Base-by-base conservation (phyloP, 2,329 filamentous ascomycete genomes). In the Phialophora expanda region DNA sequence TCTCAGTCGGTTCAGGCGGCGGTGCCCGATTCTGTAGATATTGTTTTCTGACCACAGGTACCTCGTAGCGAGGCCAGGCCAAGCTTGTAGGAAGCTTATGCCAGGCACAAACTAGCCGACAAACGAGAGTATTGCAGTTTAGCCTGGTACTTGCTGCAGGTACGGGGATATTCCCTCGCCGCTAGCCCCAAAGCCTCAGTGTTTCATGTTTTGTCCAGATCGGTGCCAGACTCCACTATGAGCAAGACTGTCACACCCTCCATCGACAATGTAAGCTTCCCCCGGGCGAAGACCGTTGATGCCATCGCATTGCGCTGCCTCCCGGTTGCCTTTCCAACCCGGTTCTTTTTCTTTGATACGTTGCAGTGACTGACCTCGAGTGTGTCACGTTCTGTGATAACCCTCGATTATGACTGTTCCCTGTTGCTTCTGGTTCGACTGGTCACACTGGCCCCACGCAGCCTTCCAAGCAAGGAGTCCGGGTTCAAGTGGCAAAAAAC, bases 401-500 rank as follows among this genome's bases (percentile, higher is more conserved):
- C 30, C 51, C 24, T 12, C 48, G 14, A 20, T 61, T 54, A 54
- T 61, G 58, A 61, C 58, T 61, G 28, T 53, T 41, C 58, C 8
- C 30, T 20, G 48, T 61, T 30, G 58, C 48, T 11, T 26, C 28
- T 6, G 20, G 32, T 38, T n/a, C 46, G 57, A 51, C 57, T 51
- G 24, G 44, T 60, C 57, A 38, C 8, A 24, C 17, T 14, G 32
- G 14, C 20, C 48, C 30, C 46, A 30, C 28, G 30, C 12, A n/a
- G 30, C 28, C 26, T 28, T 5, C 22, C 30, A 48, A n/a, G 56
- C 32, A 60, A 48, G 51, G 44, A 53, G 58, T 32, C 55, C 34
- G 30, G 48, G 48, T 44, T 50, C 46, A 32, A 56, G 66, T 68
- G 63, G 63, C 62, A 56, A 66, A 61, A 61, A 65, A 26, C 9